Evolutionary conservation across 2,329 filamentous ascomycete species (phyloP).

Genomic region (Fusarium musae): DNA sequence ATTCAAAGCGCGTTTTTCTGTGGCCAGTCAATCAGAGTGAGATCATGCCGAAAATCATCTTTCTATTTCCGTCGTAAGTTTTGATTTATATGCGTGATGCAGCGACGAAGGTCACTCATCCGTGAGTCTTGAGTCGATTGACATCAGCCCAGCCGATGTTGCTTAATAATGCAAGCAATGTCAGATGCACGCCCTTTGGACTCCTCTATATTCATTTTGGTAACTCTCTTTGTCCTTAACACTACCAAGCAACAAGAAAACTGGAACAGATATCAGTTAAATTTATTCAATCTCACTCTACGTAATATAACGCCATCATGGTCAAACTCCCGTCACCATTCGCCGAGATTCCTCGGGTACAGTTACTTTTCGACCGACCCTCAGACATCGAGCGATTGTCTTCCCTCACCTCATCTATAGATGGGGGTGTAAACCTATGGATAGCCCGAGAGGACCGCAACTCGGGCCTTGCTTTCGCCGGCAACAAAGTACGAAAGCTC

Average conservation of each 20-base stretch:
- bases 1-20: too few species aligned
- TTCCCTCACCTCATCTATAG: background rate
- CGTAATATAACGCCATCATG: background rate
- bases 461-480: conserved; percentile 32
- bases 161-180: conserved; percentile 16
- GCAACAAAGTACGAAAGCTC: conserved; percentile 30
- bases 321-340: conserved; percentile 9
- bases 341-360: conserved; percentile 16
- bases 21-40: too few species aligned
- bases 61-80: too few species aligned
- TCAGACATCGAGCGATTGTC: conserved; percentile 26
- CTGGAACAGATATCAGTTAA: background rate
- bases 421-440: conserved; percentile 1
- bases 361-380: conserved; percentile 22
- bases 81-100: background rate
- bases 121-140: background rate
- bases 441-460: conserved; percentile 29
- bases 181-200: conserved; percentile 8
- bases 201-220: background rate
- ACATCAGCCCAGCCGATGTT: background rate
- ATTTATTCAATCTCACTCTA: too few species aligned
- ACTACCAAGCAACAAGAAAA: too few species aligned
- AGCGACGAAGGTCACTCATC: background rate
- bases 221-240: background rate
- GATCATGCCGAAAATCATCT: too few species aligned